Percentiles rank a stretch among this genome's conserved stretches.
These are phyloP conservation scores for Choiromyces venosus DNA, from an alignment of 495 filamentous ascomycete genomes.

Conservation along the genomic window DNA sequence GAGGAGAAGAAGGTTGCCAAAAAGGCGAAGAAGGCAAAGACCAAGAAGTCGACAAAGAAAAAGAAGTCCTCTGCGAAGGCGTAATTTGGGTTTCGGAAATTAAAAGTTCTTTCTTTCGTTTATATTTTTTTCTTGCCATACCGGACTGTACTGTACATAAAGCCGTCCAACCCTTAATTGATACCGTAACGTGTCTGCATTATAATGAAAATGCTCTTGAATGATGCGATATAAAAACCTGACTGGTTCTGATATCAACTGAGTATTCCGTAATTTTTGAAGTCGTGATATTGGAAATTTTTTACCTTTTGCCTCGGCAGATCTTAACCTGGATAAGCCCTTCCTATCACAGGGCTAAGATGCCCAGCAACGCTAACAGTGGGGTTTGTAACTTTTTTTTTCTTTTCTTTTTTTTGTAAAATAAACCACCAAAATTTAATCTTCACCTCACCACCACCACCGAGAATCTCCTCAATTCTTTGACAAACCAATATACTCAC, in stretches of 20 bases:
- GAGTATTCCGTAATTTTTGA: not conserved
- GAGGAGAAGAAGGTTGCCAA: slow-evolving; percentile 21
- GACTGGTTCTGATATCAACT: not conserved
- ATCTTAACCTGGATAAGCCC: not conserved
- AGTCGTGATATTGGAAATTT: not conserved
- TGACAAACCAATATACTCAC: not conserved
- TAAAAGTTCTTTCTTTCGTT: not conserved
- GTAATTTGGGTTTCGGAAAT: slow-evolving; percentile 9
- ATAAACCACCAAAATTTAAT: not conserved
- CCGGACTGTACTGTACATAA: not conserved
- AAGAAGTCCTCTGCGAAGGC: slow-evolving; percentile 35
- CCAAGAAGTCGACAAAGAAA: slow-evolving; percentile 31
- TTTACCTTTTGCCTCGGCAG: not conserved
- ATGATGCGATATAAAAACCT: not conserved
- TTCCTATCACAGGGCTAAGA: not conserved
- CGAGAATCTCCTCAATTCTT: not conserved
- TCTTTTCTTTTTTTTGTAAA: not conserved
- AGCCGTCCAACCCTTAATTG: not conserved
- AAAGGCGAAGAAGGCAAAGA: slow-evolving; percentile 36
- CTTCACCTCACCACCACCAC: not conserved
- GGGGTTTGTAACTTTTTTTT: not conserved
- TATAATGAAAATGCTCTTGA: not conserved
- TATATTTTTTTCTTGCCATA: not conserved
- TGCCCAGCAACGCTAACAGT: not conserved
- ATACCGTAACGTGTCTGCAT: not conserved